Evolutionary conservation across 2,329 filamentous ascomycete genomes (phyloP), one percentile per base, ranked within the genome.

Genomic region (Bipolaris gigantea): DNA sequence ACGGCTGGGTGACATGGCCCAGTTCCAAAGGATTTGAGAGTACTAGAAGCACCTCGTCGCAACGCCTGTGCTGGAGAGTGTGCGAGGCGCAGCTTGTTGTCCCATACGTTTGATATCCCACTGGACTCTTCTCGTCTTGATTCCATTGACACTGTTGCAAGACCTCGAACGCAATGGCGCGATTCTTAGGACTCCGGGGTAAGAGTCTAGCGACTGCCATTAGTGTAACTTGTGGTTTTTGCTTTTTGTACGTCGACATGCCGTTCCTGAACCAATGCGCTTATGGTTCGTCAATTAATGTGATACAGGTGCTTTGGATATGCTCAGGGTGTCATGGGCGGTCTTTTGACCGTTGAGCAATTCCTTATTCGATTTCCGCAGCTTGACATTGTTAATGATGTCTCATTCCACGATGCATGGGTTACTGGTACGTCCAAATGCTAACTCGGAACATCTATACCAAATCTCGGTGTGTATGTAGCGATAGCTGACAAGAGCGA

Each of bases 291-390:
- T 33, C 10, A 32, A 43, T 56, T 67, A 51, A 69, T 45, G 32
- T 15, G 10, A 36, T 13, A 46, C 49, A 78, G 73, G 38, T 75
- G 79, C 27, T 80, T 84, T 60, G 82, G 82, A 36, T 84, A 83
- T 85, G 88, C 90, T 62, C 70, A 78, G 56, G 88, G 88, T 67
- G 87, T 90, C 9, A 89, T 89, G 80, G 88, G 70, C 19, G 70
- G 70, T 39, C 85, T 93, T 58, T 77, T 93, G 57, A 90, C 88
- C 7, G 82, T 92, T 66, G 76, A 82, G 21, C 77, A 80, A 15
- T 89, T 89, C 64, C 76, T 85, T 3, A 63, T 62, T 15, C 54
- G 54, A 25, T 71, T 69, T 45, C 68, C 67, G 15, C 63, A 65
- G 41, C 47, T 71, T 13, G 60, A 71, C 44, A 65, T 64, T 13